Conservation (phyloP, 441 rosid genomes). For the Erysimum cheiri region DNA sequence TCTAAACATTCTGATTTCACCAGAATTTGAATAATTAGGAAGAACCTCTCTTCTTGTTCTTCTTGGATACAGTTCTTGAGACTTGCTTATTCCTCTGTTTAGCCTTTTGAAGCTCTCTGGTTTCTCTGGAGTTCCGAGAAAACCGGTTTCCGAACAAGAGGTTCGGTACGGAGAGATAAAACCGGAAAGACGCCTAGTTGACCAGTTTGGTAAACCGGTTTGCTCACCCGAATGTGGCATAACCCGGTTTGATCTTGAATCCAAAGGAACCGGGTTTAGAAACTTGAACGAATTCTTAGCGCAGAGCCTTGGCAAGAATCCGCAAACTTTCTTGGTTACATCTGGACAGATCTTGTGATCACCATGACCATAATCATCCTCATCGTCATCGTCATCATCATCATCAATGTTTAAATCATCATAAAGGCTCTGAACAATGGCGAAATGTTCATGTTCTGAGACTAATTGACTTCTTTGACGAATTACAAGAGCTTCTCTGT, state of each 20-base stretch:
- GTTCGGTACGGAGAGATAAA: slow-evolving; percentile 57
- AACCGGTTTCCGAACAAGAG: slow-evolving; percentile 58
- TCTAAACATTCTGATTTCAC: slow-evolving; percentile 33
- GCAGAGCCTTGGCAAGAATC: slow-evolving; percentile 45
- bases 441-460: slow-evolving; percentile 49
- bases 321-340: slow-evolving; percentile 44
- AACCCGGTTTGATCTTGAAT: slow-evolving; percentile 32
- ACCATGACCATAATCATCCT: not conserved
- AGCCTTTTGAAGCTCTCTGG: slow-evolving; percentile 50
- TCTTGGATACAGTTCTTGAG: slow-evolving; percentile 62
- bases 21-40: slow-evolving; percentile 36
- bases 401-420: slow-evolving; percentile 49
- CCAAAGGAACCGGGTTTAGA: slow-evolving; percentile 43
- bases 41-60: slow-evolving; percentile 40
- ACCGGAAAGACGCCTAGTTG: slow-evolving; percentile 57
- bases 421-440: slow-evolving; percentile 43
- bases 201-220: slow-evolving; percentile 39
- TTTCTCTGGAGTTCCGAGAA: slow-evolving; percentile 59
- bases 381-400: slow-evolving; percentile 66
- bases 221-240: slow-evolving; percentile 31
- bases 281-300: slow-evolving; percentile 43
- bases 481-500: slow-evolving; percentile 34
- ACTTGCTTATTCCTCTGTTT: slow-evolving; percentile 58
- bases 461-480: slow-evolving; percentile 51
- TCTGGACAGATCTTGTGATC: slow-evolving; percentile 21